Evolutionary conservation across 1,284 basidiomycete genomes (phyloP), one percentile per base, ranked within the genome.

Genomic region (Malassezia equina): DNA sequence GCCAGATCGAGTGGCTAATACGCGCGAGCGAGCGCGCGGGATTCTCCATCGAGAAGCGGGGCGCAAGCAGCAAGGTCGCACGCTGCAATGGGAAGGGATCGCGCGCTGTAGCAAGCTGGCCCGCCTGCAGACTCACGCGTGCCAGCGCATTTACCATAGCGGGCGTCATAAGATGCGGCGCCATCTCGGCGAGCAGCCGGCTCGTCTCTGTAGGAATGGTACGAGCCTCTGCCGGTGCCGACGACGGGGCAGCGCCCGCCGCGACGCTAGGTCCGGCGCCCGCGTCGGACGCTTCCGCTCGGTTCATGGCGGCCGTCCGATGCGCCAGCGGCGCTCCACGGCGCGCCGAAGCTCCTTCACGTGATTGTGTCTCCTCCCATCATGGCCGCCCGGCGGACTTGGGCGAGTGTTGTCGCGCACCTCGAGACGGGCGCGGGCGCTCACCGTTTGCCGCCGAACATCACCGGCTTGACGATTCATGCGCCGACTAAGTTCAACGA

Each of bases 101-200:
- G 21, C 65, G 58, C 19, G 63, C 52, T 28, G 66, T 46, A 17
- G 63, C 53, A 31, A 69, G 62, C 15, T 65, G 63, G 17, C 59
- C 62, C 51, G 59, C 61, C 45, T 56, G 48, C 29, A 56, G 23
- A 24, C 54, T 56, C 28, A 68, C 65, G 42, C 64, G 63, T 43
- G 63, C 55, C 25, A 71, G 64, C 24, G 70, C 70, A 17, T 64
- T 60, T 49, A 74, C 62, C 60, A 73, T 73, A 17, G 69, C 51
- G 13, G 66, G 69, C 3, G 64, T 65, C 65, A 74, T 66, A 44
- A 74, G 63, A 34, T 74, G 69, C 19, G 71, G 71, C 17, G 71
- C 71, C n/a, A 73, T 64, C 32, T 73, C 71, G 19, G 64, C 59
- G n/a, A 74, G 65, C 24, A 73, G 58, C 13, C 70, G 63, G 7